A percentile compares a stretch with the other conserved stretches of the same genome.
Conservation (phyloP, 805 yeast genomes). For the Yamadazyma phyllophila region DNA sequence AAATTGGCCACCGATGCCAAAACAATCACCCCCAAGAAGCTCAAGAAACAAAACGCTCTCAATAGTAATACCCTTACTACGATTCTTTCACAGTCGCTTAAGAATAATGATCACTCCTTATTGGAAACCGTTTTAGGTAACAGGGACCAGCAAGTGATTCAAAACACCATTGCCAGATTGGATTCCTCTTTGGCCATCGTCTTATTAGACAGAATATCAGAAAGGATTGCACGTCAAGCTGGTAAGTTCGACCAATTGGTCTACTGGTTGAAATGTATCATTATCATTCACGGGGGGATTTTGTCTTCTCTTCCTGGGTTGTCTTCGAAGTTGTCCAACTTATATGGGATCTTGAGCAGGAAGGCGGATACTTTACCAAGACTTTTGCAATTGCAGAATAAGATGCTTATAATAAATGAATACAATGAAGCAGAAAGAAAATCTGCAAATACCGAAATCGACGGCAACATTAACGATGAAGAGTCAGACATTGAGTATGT, state of each 20-base stretch:
- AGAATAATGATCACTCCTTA: constrained; percentile 80
- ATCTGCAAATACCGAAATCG: neutral
- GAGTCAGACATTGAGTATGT: constrained; percentile 61
- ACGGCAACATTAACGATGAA: constrained; percentile 23
- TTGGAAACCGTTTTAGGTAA: constrained; percentile 76
- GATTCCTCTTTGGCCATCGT: constrained; percentile 49
- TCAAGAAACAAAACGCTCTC: constrained; percentile 35
- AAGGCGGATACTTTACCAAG: constrained; percentile 50
- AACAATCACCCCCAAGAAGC: constrained; percentile 24
- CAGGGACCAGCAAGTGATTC: constrained; percentile 49
- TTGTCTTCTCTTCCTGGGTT: constrained; percentile 47
- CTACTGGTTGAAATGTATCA: constrained; percentile 56
- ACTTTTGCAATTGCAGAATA: constrained; percentile 50
- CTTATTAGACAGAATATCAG: constrained; percentile 52
- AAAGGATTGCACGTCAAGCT: constrained; percentile 50
- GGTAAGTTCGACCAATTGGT: constrained; percentile 49
- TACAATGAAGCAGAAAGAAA: constrained; percentile 14
- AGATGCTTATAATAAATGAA: constrained; percentile 45
- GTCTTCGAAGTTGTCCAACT: constrained; percentile 39
- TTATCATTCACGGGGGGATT: constrained; percentile 54
- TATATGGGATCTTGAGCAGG: constrained; percentile 47
- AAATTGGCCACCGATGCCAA: constrained; percentile 41
- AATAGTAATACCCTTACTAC: constrained; percentile 71
- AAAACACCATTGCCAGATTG: constrained; percentile 48
- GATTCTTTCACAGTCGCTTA: constrained; percentile 84